These are phyloP conservation scores for Phytophthora aleatoria DNA, from an alignment of 352 stramenopile species.

Conservation along the genomic window DNA sequence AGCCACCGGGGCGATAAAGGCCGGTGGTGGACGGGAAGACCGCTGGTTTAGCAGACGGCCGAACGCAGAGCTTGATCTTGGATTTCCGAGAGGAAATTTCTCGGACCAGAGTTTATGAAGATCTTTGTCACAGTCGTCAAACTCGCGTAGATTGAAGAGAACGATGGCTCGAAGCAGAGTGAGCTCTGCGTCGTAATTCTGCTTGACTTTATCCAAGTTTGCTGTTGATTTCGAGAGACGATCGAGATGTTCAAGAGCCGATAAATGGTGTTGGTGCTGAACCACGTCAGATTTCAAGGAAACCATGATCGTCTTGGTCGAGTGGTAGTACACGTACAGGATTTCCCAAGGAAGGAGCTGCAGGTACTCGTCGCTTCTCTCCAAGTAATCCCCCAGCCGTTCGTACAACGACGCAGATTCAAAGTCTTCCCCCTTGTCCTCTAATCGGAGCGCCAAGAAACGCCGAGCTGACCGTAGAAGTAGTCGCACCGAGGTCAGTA, in stretches of 20 bases:
- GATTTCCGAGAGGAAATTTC: constrained; percentile 9
- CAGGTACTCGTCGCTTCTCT: constrained; percentile 34
- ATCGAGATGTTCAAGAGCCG: constrained; percentile 20
- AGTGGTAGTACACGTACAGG: constrained; percentile 44
- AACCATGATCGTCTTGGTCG: constrained; percentile 16
- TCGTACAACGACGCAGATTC: constrained; percentile 38
- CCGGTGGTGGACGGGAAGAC: neutral
- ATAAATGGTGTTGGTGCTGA: constrained; percentile 17
- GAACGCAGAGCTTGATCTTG: constrained; percentile 13
- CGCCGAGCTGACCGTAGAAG: constrained; percentile 44
- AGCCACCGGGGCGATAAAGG: constrained; percentile 42
- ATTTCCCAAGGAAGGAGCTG: constrained; percentile 43
- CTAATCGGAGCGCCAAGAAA: constrained; percentile 30
- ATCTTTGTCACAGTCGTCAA: constrained; percentile 25
- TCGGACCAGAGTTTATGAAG: constrained; percentile 36
- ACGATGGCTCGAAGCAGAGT: constrained; percentile 40
- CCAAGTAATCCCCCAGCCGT: constrained; percentile 33
- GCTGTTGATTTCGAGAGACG: constrained; percentile 2
- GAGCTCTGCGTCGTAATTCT: constrained; percentile 30
- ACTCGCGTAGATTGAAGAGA: constrained; percentile 37
- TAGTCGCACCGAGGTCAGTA: constrained; percentile 40
- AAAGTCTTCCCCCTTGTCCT: constrained; percentile 27
- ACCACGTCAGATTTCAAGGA: neutral
- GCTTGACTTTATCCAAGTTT: neutral
- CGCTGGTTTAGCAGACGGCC: constrained; percentile 13